Percentiles rank a stretch among this genome's conserved stretches.
Evolutionary conservation across 345 rosid species (phyloP).

Genomic region (Citrus hindsii): DNA sequence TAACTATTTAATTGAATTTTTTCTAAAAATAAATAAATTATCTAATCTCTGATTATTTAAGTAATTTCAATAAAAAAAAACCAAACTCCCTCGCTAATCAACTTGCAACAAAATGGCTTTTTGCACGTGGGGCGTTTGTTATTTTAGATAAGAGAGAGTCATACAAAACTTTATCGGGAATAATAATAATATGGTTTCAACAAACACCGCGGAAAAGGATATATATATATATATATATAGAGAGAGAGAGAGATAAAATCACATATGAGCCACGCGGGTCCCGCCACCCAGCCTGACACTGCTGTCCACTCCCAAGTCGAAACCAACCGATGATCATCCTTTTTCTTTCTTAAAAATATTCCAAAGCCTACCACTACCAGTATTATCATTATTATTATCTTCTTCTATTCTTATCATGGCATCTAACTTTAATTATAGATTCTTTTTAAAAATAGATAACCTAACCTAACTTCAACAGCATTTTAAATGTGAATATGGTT

Average conservation of each 20-base stretch:
- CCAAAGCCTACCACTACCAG: not conserved
- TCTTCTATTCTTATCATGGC: not conserved
- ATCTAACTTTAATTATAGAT: not conserved
- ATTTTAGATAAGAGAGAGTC: not conserved
- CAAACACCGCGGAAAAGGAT: not conserved
- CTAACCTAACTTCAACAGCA: no score
- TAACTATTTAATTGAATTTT: no score
- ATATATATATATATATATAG: not conserved
- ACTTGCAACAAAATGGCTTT: not conserved
- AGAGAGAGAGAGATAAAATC: no score
- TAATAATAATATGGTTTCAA: not conserved
- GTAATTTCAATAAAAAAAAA: no score
- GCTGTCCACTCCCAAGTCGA: not conserved
- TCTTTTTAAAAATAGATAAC: no score
- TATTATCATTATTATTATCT: no score
- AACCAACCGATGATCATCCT: not conserved
- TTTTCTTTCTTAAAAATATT: not conserved
- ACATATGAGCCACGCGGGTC: not conserved
- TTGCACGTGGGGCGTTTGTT: conserved; percentile 5
- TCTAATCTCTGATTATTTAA: no score
- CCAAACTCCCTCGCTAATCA: not conserved
- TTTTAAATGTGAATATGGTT: not conserved
- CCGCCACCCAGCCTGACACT: not conserved
- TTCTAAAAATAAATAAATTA: no score
- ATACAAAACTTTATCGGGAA: not conserved